phyloP scores from a whole-genome alignment of 106 monocot genomes.

The Apostasia shenzhenica region DNA sequence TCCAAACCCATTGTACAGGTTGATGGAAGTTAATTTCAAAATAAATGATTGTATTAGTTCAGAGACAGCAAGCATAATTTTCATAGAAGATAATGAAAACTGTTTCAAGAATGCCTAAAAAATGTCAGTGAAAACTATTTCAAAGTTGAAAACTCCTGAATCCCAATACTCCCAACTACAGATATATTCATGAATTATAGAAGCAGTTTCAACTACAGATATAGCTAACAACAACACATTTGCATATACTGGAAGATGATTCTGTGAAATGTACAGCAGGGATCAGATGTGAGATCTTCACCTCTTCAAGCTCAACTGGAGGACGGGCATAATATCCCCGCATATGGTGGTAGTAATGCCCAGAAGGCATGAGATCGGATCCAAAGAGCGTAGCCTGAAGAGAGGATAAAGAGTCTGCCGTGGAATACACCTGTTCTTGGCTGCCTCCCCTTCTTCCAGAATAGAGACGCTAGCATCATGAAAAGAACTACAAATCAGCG shows the following conservation, averaged over 20 bases:
- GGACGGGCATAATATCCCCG: constrained; percentile 37
- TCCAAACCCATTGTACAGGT: too few relatives aligned
- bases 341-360: constrained; percentile 19
- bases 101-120: too few relatives aligned
- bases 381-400: constrained; percentile 28
- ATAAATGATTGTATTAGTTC: too few relatives aligned
- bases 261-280: not conserved
- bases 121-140: not conserved
- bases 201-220: not conserved
- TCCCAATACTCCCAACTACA: not conserved
- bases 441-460: constrained; percentile 24
- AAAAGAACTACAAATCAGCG: not conserved
- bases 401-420: constrained; percentile 33
- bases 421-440: constrained; percentile 35
- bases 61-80: not conserved
- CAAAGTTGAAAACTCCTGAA: not conserved
- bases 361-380: constrained; percentile 28
- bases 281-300: constrained; percentile 2
- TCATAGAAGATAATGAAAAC: not conserved
- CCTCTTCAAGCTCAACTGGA: constrained; percentile 57
- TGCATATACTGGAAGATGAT: not conserved
- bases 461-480: constrained; percentile 24
- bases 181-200: not conserved
- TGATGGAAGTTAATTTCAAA: too few relatives aligned
- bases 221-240: not conserved